Evolutionary conservation across 1,284 basidiomycete species (phyloP), one percentile per base, ranked within the genome.

Genomic region (Apiotrichum brassicae): DNA sequence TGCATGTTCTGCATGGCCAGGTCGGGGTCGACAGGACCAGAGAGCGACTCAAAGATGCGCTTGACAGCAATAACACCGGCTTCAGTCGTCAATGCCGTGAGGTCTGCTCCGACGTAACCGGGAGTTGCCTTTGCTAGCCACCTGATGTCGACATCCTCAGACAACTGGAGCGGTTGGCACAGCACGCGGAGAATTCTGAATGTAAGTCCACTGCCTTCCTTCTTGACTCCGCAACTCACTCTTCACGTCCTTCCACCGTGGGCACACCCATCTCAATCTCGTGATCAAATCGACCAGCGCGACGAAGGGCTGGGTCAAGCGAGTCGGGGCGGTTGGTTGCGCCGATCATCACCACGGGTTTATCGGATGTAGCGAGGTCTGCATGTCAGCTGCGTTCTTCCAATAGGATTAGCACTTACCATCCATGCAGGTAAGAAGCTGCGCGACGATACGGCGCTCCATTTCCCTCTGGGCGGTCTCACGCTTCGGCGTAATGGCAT

Each of bases 231-330:
- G n/a, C 25, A 7, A 32, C 40, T 42, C 40, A 42, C 40, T 93
- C 87, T 63, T 88, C 86, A 48, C 92, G 79, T 0, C 84, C 89
- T 53, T 83, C 83, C 59, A 97, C 87, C 61, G 94, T 90, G 2
- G 94, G 94, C 4, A 97, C 93, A 22, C 90, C 88, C 86, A 97
- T 92, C 46, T 87, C 86, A 49, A 98, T 97, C 72, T 98, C 94
- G 62, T 95, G 90, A 66, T 97, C 94, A 61, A 98, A 98, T 35
- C 94, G 77, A 3, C 94, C 94, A 3, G 93, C 94, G 57, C 93
- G 79, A 38, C 94, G 82, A 13, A 97, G 76, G 0, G 94, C 94
- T 0, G 93, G 84, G 68, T 98, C 94, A 8, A 97, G 78, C 7
- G 92, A 86, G 70, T 97, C 94, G 0, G 92, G 92, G 37, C 94